Conservation (phyloP, 208 protist species). For the Wallacemonas sp. region DNA sequence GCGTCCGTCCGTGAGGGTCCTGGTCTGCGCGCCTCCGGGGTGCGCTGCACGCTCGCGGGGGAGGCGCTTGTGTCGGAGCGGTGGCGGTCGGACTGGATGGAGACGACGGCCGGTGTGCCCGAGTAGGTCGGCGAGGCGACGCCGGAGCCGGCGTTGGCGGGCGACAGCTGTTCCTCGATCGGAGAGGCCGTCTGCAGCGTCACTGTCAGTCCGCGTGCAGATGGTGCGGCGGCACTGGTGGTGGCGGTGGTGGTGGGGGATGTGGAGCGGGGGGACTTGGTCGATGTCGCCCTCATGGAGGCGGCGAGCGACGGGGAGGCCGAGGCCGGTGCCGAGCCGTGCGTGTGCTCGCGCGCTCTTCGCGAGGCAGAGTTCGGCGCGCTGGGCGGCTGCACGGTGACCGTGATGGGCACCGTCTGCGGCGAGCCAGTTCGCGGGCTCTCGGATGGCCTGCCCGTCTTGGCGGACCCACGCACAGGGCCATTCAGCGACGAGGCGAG, state of each 20-base stretch:
- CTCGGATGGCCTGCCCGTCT: too few relatives aligned
- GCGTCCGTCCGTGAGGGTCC: neutral
- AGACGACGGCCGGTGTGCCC: neutral
- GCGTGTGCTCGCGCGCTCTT: neutral
- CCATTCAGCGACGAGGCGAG: too few relatives aligned
- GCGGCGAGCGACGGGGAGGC: neutral
- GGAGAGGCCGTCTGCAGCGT: constrained; percentile 18
- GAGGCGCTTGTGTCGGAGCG: constrained; percentile 11
- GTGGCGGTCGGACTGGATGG: constrained; percentile 4
- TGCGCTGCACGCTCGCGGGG: neutral
- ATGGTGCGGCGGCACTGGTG: too few relatives aligned
- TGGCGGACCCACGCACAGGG: too few relatives aligned
- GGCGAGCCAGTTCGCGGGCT: too few relatives aligned
- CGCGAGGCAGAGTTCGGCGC: neutral
- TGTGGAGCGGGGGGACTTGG: neutral
- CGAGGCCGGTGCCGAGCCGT: neutral
- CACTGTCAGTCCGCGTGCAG: constrained; percentile 2
- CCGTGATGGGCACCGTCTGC: too few relatives aligned
- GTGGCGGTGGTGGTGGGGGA: neutral
- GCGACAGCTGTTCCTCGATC: constrained; percentile 10
- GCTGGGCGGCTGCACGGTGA: neutral
- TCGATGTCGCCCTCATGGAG: neutral
- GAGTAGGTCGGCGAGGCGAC: constrained; percentile 1
- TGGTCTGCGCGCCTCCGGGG: constrained; percentile 3
- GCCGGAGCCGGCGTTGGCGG: neutral